A percentile compares a stretch with the other conserved stretches of the same genome.
These are phyloP conservation scores for Xylariaceae sp. DNA, from an alignment of 2,329 filamentous ascomycete genomes.

Conservation along the genomic window DNA sequence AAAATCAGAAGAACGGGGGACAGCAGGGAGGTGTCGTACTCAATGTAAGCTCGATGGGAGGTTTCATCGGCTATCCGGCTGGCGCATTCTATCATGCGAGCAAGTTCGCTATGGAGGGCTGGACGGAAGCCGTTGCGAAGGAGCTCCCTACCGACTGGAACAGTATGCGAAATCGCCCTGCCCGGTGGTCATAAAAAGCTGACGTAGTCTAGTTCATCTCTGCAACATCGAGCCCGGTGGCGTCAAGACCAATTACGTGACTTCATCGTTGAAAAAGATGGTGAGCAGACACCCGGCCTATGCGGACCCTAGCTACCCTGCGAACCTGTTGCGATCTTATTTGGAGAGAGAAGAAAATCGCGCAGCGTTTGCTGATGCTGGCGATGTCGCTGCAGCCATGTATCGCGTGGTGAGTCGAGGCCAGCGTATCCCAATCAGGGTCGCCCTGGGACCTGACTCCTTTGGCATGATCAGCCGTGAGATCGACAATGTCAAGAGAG, in stretches of 20 bases:
- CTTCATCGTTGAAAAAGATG: slow-evolving; percentile 23
- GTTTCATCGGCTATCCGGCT: slow-evolving; percentile 30
- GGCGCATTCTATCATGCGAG: slow-evolving; percentile 35
- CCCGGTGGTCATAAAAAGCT: not conserved
- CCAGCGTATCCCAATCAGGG: slow-evolving; percentile 33
- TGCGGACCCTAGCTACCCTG: slow-evolving; percentile 23
- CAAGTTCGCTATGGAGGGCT: slow-evolving; percentile 44
- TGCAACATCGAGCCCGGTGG: slow-evolving; percentile 38
- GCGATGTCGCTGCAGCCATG: slow-evolving; percentile 32
- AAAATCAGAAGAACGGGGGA: slow-evolving; percentile 23
- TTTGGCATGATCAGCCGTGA: slow-evolving; percentile 30
- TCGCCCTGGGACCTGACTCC: slow-evolving; percentile 36
- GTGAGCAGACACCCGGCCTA: slow-evolving; percentile 37
- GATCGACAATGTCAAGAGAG: slow-evolving; percentile 23
- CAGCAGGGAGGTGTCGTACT: slow-evolving; percentile 46
- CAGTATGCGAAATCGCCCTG: slow-evolving; percentile 24
- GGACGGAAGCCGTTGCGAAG: slow-evolving; percentile 39
- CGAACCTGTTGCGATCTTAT: slow-evolving; percentile 25
- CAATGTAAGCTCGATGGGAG: slow-evolving; percentile 52
- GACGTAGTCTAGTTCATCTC: slow-evolving; percentile 30
- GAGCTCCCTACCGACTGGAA: slow-evolving; percentile 40
- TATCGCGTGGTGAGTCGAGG: slow-evolving; percentile 30
- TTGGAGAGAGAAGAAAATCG: slow-evolving; percentile 19
- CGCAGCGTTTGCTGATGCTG: slow-evolving; percentile 29
- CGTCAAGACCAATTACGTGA: slow-evolving; percentile 32